Base-by-base conservation (phyloP, 768 basidiomycete species). In the Rhodosporidiobolus sp. region DNA sequence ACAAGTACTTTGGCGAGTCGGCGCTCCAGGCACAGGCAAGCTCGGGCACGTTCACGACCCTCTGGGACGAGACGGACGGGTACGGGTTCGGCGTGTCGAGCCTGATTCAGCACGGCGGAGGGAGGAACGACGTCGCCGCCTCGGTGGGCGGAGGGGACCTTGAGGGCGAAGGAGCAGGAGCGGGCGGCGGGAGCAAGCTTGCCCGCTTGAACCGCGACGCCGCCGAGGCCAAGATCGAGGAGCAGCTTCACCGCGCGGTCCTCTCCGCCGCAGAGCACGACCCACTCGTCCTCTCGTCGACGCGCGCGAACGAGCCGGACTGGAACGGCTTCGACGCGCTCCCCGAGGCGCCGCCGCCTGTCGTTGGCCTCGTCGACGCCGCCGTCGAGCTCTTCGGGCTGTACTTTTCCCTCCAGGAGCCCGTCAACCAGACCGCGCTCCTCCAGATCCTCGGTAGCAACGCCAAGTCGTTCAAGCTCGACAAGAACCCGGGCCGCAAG, bases 51-150 rank as follows among this genome's bases (percentile, higher is more conserved):
- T 94, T 96, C 80, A 88, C 87, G 5, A 87, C 86, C 22, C 85
- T 99, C 20, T 98, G 95, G 95, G 87, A 89, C 67, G 86, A 87
- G 66, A 84, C 85, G 3, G 95, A 98, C 80, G 91, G 92, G 10
- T 95, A 93, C 81, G 94, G 88, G 0, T 94, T 92, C 81, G 95
- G 95, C 0, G 88, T 96, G 4, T 91, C 92, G 6, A 89, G 85
- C 54, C 82, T 88, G 34, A 63, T 77, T 17, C 14, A 43, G 38
- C 38, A 14, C 1, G 76, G 64, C 8, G 69, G 58, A 1, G n/a
- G n/a, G n/a, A 46, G 53, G 19, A 75, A 70, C n/a, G 74, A 75
- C 32, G 55, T 65, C 75, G 50, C 75, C 57, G 30, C n/a, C n/a
- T n/a, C n/a, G n/a, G n/a, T n/a, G n/a, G n/a, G 77, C 75, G 59